These are phyloP conservation scores for Mycena capillaripes DNA, from an alignment of 768 basidiomycete genomes.

Conservation along the genomic window DNA sequence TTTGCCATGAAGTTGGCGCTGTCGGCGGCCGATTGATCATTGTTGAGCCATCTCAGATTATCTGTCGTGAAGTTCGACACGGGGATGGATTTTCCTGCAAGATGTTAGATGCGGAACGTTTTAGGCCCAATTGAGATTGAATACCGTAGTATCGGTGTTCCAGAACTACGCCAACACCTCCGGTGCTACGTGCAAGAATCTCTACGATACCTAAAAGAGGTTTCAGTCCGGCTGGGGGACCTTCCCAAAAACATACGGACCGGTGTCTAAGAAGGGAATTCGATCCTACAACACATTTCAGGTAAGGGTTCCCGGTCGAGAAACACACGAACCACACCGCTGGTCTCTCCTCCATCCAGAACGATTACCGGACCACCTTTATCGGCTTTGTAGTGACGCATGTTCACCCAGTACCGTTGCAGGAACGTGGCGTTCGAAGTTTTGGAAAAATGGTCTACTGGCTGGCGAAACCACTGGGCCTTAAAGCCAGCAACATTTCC, in stretches of 20 bases:
- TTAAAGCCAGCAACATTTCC: slow-evolving; percentile 57
- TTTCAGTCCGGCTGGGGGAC: neutral
- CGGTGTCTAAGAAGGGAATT: slow-evolving; percentile 76
- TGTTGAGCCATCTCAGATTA: slow-evolving; percentile 88
- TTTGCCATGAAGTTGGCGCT: slow-evolving; percentile 92
- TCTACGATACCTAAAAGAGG: slow-evolving; percentile 73
- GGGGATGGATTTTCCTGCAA: slow-evolving; percentile 78
- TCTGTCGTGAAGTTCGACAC: slow-evolving; percentile 86
- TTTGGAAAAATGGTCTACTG: slow-evolving; percentile 84
- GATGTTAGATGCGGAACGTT: neutral
- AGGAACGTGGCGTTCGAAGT: slow-evolving; percentile 73
- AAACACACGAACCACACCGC: slow-evolving; percentile 74
- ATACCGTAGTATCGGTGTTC: slow-evolving; percentile 93
- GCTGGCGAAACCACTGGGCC: slow-evolving; percentile 84
- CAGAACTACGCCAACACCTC: slow-evolving; percentile 91
- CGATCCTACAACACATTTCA: slow-evolving; percentile 51
- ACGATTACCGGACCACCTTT: slow-evolving; percentile 88
- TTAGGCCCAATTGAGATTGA: slow-evolving; percentile 27
- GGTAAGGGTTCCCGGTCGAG: slow-evolving; percentile 47
- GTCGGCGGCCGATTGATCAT: slow-evolving; percentile 91
- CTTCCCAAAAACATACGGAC: slow-evolving; percentile 5
- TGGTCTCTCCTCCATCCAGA: slow-evolving; percentile 94
- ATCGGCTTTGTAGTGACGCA: slow-evolving; percentile 80
- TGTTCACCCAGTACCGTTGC: slow-evolving; percentile 95
- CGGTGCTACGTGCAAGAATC: slow-evolving; percentile 86